Base-by-base conservation (phyloP, 1,139 yeast species). In the Spathaspora sp. region DNA sequence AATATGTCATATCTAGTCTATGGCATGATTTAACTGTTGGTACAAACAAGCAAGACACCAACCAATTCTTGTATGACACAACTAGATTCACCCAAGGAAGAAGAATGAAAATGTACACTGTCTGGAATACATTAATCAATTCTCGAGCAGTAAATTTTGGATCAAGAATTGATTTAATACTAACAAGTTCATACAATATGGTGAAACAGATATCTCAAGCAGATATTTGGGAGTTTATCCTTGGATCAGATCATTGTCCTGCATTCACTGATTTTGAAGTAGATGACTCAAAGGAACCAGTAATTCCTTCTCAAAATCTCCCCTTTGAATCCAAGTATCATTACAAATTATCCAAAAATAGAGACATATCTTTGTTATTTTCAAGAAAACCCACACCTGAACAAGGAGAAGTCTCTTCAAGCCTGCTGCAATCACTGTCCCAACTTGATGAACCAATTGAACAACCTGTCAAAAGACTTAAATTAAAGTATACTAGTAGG, bases 181-280 rank as follows among this genome's bases (percentile, higher is more conserved):
- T 53, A 20, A 39, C 45, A 11, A 51, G 51, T 41, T 51, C 47
- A 23, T 27, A 18, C n/a, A 38, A 42, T 4, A 51, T 53, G 51
- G 43, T 53, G 1, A 20, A 40, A 0, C 44, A 48, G 6, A 68
- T 82, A 8, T 53, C 60, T 0, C 58, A 64, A 16, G 85, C 93
- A 0, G 81, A 84, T 56, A 86, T 87, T 16, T 76, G 87, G 77
- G 85, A 91, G 0, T 74, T 72, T 33, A 58, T 91, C 0, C 69
- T 78, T 61, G 99, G 98, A 0, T 89, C 97, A 0, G 99, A 93
- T 62, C 99, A 93, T 64, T 93, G 98, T 63, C 99, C 99, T 0
- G 81, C 89, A 0, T 89, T 65, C 58, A 78, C 91, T 0, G 97
- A 90, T 60, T 62, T 89, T 44, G 68, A 68, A 29, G 51, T 67